Conservation (phyloP, 495 filamentous ascomycete species). For the Penicillium waksmanii region DNA sequence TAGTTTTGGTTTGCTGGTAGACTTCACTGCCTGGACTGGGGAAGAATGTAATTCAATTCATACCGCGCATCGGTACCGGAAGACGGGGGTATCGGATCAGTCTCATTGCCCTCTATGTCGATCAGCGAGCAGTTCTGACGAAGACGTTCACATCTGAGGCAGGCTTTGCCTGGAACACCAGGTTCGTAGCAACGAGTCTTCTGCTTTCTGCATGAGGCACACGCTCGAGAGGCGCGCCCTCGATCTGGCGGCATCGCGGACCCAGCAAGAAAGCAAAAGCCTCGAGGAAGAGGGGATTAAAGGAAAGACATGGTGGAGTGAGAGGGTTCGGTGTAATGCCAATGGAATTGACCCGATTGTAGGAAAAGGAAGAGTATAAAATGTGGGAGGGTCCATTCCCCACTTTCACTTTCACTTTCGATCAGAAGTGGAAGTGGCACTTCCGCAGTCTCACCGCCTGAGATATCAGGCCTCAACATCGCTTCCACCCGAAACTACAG, state of each 20-base stretch:
- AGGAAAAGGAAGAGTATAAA: not conserved
- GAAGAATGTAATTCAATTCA: not conserved
- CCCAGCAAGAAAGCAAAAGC: conserved; percentile 1
- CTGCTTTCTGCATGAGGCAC: conserved; percentile 45
- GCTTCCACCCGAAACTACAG: not conserved
- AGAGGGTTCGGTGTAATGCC: not conserved
- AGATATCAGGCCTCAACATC: not conserved
- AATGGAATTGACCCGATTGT: not conserved
- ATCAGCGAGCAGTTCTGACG: conserved; percentile 41
- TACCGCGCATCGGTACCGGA: conserved; percentile 29
- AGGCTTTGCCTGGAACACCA: conserved; percentile 29
- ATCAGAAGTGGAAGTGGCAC: no score
- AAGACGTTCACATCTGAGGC: conserved; percentile 45
- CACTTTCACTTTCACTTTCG: no score
- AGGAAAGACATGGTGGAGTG: not conserved
- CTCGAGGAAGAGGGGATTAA: not conserved
- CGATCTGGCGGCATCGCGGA: conserved; percentile 45
- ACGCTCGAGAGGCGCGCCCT: conserved; percentile 50
- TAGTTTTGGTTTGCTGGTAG: not conserved
- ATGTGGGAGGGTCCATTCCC: not conserved
- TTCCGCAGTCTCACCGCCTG: not conserved
- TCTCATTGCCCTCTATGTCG: not conserved
- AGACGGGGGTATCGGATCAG: conserved; percentile 8
- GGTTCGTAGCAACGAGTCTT: conserved; percentile 52
- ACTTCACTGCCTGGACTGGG: not conserved